Base-by-base conservation (phyloP, 2,329 filamentous ascomycete genomes). In the Colletotrichum sp. region DNA sequence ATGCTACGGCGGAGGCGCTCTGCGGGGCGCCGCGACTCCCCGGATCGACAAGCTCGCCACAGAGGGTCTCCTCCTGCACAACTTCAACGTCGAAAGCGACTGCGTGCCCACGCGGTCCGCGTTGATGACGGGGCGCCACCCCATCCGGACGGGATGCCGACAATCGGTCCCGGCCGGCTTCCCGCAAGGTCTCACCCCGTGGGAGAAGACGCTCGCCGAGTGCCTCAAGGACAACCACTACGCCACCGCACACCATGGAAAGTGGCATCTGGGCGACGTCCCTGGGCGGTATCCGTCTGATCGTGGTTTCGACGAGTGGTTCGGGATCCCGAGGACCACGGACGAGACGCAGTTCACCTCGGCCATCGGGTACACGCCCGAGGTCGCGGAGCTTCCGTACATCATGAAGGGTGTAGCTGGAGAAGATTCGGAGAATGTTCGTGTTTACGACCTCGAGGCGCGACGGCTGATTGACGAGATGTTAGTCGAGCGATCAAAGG, bases 11-110 rank as follows among this genome's bases (percentile, higher is more conserved):
- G 82, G 83, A 9, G 83, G 83, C 2, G 57, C 77, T 4, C 78
- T 85, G 5, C 82, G 82, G 1, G 83, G 83, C 7, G 83, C 83
- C 5, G 79, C 81, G 3, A 85, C 83, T 0, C 83, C 82, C 12
- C 78, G 83, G 6, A 84, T 84, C 63, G 83, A 84, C 55, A 79
- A 77, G 18, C 79, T 85, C 8, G 81, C 83, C 5, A 81, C 79
- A 1, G 79, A 84, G 49, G 83, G 83, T 7, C 78, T 84, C 1
- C 75, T 84, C 1, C 60, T 84, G 15, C 82, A 84, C 69, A 85
- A 84, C 74, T 85, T 84, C 79, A 85, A 85, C n/a, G 82, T 85
- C 6, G 82, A 85, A 70, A 84, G 83, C 68, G 83, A 84, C 39
- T 84, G 82, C 16, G 82, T 85, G 1, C 81, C 83, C 5, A 85